A percentile compares a stretch with the other conserved stretches of the same genome.
phyloP scores from a whole-genome alignment of 352 stramenopile genomes.

The Blastocystis sp. region DNA sequence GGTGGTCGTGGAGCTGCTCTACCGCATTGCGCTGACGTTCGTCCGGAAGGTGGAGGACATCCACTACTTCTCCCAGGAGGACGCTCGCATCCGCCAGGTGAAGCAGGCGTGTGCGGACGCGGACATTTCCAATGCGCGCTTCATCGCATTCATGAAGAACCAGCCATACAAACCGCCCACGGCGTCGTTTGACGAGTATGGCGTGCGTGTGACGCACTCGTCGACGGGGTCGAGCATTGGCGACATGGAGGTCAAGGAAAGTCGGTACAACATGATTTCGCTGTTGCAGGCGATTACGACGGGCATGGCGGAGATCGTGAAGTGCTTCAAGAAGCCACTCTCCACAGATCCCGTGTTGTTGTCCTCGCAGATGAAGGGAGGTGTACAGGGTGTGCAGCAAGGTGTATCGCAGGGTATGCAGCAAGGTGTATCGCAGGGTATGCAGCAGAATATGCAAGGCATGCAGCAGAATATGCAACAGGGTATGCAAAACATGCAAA shows the following conservation, averaged over 20 bases:
- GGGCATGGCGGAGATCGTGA: not conserved
- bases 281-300: not conserved
- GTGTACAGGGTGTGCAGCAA: no score
- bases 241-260: slow-evolving; percentile 8
- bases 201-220: not conserved
- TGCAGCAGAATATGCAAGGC: no score
- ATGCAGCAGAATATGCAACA: no score
- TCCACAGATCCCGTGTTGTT: not conserved
- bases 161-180: not conserved
- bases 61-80: not conserved
- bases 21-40: not conserved
- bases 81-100: not conserved
- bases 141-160: slow-evolving; percentile 24
- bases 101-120: not conserved
- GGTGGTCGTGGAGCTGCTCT: not conserved
- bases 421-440: no score
- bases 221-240: not conserved
- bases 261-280: not conserved
- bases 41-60: slow-evolving; percentile 36
- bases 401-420: no score
- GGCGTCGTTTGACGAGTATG: slow-evolving; percentile 10
- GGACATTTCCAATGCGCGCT: slow-evolving; percentile 7
- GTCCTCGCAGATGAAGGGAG: not conserved
- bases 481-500: no score
- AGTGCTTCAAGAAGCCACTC: not conserved